Evolutionary conservation across 345 rosid species (phyloP).

Genomic region (Hibiscus trionum): DNA sequence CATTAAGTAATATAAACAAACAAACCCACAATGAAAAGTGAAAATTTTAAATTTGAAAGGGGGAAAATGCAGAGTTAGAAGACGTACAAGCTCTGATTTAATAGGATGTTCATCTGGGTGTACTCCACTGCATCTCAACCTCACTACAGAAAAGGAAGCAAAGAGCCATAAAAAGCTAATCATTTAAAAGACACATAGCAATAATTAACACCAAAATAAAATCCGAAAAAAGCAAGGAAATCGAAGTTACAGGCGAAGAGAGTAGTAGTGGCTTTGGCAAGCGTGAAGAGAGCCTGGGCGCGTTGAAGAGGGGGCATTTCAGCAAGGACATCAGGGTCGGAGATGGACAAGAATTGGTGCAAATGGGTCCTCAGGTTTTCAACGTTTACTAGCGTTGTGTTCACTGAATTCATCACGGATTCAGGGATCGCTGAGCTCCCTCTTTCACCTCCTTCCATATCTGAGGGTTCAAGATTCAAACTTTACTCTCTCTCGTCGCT

Average conservation of each 20-base stretch:
- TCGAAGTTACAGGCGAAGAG: constrained; percentile 43
- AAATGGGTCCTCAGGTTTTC: constrained; percentile 46
- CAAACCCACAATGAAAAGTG: not conserved
- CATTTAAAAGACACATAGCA: not conserved
- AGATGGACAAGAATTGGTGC: constrained; percentile 43
- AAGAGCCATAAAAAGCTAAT: not conserved
- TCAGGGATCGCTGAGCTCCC: constrained; percentile 46
- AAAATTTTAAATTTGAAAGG: not conserved
- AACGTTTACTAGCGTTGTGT: constrained; percentile 32
- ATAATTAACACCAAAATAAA: not conserved
- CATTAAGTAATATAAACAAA: not conserved
- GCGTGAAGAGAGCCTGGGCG: constrained; percentile 52
- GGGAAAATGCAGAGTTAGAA: not conserved
- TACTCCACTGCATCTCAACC: constrained; percentile 69
- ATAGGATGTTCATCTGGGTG: constrained; percentile 79
- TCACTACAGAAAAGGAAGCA: constrained; percentile 42
- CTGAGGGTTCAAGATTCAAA: not conserved
- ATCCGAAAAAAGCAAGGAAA: not conserved
- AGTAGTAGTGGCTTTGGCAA: constrained; percentile 65
- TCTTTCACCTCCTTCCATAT: constrained; percentile 39
- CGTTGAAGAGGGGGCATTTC: constrained; percentile 61
- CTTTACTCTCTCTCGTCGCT: not conserved
- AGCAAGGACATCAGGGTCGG: constrained; percentile 56
- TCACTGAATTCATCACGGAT: constrained; percentile 60
- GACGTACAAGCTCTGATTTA: constrained; percentile 76